Percentiles rank a stretch among this genome's conserved stretches.
Conservation (phyloP, 495 filamentous ascomycete species). For the Chlorociboria aeruginascens region DNA sequence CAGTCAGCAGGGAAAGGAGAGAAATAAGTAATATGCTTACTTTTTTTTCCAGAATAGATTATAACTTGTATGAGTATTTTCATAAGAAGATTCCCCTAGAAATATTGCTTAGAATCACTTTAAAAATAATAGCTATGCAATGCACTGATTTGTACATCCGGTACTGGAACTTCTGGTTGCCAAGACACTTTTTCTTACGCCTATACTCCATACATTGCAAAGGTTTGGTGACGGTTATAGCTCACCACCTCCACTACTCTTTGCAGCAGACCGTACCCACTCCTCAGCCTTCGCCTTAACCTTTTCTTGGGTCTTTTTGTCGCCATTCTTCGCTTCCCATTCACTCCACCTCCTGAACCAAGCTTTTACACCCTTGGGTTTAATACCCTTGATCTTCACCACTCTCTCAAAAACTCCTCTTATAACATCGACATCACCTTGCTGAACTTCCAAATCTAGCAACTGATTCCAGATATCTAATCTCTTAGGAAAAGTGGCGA, state of each 20-base stretch:
- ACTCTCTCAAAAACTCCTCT: conserved; percentile 75
- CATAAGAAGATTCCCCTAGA: no score
- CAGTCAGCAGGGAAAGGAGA: no score
- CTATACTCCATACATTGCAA: no score
- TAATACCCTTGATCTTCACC: conserved; percentile 51
- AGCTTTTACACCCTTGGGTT: conserved; percentile 60
- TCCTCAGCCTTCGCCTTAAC: conserved; percentile 65
- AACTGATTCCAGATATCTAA: conserved; percentile 89
- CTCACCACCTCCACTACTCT: conserved; percentile 3
- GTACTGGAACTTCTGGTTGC: no score
- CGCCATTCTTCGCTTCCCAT: conserved; percentile 65
- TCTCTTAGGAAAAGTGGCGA: conserved; percentile 75
- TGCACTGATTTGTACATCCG: no score
- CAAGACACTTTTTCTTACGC: no score
- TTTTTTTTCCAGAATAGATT: no score
- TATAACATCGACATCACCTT: conserved; percentile 48
- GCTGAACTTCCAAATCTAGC: conserved; percentile 67
- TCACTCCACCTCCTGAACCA: conserved; percentile 77
- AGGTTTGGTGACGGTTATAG: no score
- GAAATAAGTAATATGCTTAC: no score
- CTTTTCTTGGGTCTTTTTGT: conserved; percentile 56
- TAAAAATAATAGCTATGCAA: no score
- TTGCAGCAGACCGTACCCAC: conserved; percentile 26
- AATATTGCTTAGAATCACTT: no score
- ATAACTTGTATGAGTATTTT: no score